A percentile compares a stretch with the other conserved stretches of the same genome.
Evolutionary conservation across 768 basidiomycete species (phyloP).

Genomic region (Hortiboletus flavorubellus): DNA sequence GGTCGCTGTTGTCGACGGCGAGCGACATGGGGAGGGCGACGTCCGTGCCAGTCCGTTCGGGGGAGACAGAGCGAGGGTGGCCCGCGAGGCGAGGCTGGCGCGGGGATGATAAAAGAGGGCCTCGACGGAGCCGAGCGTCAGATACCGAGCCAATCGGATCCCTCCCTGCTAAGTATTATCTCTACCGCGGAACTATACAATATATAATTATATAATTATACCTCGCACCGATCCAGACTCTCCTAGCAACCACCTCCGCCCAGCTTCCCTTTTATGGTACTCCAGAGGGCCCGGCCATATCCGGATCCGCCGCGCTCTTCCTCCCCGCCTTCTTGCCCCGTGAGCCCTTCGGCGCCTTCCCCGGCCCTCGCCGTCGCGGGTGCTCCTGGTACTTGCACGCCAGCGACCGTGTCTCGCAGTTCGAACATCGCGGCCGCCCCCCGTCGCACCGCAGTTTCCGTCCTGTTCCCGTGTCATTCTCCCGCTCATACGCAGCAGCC

Average conservation of each 20-base stretch:
- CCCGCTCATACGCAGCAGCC: background rate
- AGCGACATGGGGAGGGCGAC: slow-evolving; percentile 35
- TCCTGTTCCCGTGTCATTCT: slow-evolving; percentile 36
- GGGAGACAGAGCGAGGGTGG: slow-evolving; percentile 44
- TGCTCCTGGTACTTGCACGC: slow-evolving; percentile 52
- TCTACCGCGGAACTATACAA: slow-evolving; percentile 29
- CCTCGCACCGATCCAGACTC: slow-evolving; percentile 15
- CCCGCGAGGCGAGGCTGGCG: slow-evolving; percentile 61
- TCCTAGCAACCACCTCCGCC: slow-evolving; percentile 13
- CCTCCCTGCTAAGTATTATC: slow-evolving; percentile 14
- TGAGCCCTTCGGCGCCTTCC: slow-evolving; percentile 65
- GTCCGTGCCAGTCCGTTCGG: slow-evolving; percentile 49
- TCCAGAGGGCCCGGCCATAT: slow-evolving; percentile 26
- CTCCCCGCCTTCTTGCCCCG: slow-evolving; percentile 41
- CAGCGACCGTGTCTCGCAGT: slow-evolving; percentile 54
- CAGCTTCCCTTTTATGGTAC: slow-evolving; percentile 21
- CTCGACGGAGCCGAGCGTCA: slow-evolving; percentile 44
- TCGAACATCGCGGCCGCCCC: slow-evolving; percentile 55
- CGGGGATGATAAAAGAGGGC: slow-evolving; percentile 58
- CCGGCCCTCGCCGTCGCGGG: slow-evolving; percentile 64
- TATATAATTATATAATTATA: slow-evolving; percentile 25
- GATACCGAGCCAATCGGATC: slow-evolving; percentile 67
- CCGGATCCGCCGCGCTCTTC: slow-evolving; percentile 24
- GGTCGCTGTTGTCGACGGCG: slow-evolving; percentile 62
- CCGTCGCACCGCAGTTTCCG: slow-evolving; percentile 79